Base-by-base conservation (phyloP, 495 filamentous ascomycete species). In the Trypethelium eluteriae region DNA sequence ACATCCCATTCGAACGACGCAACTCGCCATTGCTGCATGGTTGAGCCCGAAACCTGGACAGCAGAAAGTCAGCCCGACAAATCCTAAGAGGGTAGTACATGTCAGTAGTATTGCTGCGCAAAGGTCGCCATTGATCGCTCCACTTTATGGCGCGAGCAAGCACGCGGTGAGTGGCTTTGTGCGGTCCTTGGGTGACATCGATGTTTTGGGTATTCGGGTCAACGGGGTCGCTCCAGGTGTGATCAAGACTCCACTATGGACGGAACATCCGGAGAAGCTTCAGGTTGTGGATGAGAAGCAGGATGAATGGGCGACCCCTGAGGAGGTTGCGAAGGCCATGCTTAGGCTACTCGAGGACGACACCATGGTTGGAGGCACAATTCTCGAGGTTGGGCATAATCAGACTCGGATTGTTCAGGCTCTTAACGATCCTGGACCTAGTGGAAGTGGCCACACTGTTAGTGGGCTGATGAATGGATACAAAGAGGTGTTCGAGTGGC, bases 211-310 rank as follows among this genome's bases (percentile, higher is more conserved):
- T 2, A 85, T 90, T 65, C 72, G 85, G 1, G 85, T 89, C 25
- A 86, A 83, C 41, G 86, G 82, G 1, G 86, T 89, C 0, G 86
- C 87, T 39, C 87, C 88, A 0, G 88, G 86, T 3, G 73, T 88
- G 1, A 85, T 89, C 68, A 85, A 85, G 70, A 89, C 87, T 34
- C 77, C 88, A 38, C 72, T 90, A 3, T 90, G 86, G 86, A 86
- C 83, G 0, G 85, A 89, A 0, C 78, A 88, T 69, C 85, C 86
- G 14, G 86, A 89, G 72, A 89, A 90, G 71, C 18, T 86, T 64
- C 77, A 78, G 66, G 80, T 86, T 72, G 66, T 88, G 1, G 74
- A 82, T 63, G 76, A 78, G 7, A 72, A 70, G 1, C 67, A 72
- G 32, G 86, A 87, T 70, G 76, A 74, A 63, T 89, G 86, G 87